Conservation (phyloP, 495 filamentous ascomycete species). For the Aspergillus diversus region DNA sequence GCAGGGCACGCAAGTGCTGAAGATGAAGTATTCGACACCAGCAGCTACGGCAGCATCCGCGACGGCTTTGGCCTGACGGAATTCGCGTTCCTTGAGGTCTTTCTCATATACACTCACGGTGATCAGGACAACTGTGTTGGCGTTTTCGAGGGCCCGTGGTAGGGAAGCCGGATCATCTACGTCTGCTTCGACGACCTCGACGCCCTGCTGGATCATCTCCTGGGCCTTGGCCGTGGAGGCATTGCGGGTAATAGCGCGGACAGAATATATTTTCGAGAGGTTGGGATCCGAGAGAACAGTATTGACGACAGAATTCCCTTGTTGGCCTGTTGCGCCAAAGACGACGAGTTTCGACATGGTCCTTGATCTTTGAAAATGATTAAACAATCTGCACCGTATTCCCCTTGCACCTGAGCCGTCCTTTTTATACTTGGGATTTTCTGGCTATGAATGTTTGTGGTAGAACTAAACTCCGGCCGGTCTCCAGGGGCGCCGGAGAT, state of each 20-base stretch:
- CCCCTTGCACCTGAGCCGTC: neutral
- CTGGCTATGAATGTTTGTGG: neutral
- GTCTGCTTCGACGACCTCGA: conserved; percentile 55
- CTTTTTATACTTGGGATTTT: neutral
- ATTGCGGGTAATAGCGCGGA: conserved; percentile 59
- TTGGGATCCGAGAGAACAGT: conserved; percentile 51
- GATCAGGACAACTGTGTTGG: conserved; percentile 53
- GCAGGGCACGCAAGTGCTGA: conserved; percentile 45
- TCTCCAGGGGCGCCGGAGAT: neutral
- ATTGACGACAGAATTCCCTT: conserved; percentile 62
- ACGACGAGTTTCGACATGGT: conserved; percentile 47
- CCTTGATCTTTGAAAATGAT: neutral
- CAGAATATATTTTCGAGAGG: conserved; percentile 49
- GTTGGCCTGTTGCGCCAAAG: conserved; percentile 65
- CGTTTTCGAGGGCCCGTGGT: conserved; percentile 43
- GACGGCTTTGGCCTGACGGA: conserved; percentile 44
- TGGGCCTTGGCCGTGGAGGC: conserved; percentile 33
- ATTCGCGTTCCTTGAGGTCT: conserved; percentile 39
- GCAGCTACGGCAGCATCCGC: conserved; percentile 49
- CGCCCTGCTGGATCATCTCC: conserved; percentile 34
- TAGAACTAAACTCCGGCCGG: neutral
- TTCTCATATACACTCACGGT: conserved; percentile 42
- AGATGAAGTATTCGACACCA: conserved; percentile 54
- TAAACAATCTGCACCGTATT: too few relatives aligned
- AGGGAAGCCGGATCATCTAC: conserved; percentile 44